Conservation (phyloP, 306 rosid species). For the Delonix regia region DNA sequence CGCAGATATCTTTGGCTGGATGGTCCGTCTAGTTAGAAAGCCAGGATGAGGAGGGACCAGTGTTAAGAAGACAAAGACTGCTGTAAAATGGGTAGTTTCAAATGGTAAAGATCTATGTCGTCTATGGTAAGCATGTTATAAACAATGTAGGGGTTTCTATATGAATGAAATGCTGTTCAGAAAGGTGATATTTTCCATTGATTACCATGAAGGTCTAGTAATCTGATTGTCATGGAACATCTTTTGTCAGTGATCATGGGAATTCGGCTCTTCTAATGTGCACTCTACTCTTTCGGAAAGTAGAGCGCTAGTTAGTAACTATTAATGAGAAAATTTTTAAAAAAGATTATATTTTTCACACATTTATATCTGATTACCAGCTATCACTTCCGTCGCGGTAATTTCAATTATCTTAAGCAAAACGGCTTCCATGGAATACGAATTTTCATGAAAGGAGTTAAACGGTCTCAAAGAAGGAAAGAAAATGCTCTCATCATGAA, state of each 20-base stretch:
- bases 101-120: slow-evolving; percentile 50
- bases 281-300: neutral
- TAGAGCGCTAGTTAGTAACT: neutral
- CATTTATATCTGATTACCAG: neutral
- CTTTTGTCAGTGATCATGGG: neutral
- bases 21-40: slow-evolving; percentile 45
- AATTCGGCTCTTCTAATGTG: neutral
- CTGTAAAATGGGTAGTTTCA: slow-evolving; percentile 61
- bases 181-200: slow-evolving; percentile 29
- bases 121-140: slow-evolving; percentile 47
- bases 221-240: neutral
- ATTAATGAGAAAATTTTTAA: slow-evolving; percentile 9
- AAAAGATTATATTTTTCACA: neutral
- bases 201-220: neutral
- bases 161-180: slow-evolving; percentile 47
- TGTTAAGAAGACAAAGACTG: slow-evolving; percentile 38
- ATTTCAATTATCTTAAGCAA: neutral
- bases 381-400: neutral
- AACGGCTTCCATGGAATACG: too few species aligned
- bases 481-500: too few species aligned
- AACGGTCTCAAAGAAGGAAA: too few species aligned
- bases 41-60: slow-evolving; percentile 21
- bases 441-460: too few species aligned
- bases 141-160: slow-evolving; percentile 48
- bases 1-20: slow-evolving; percentile 38